Percentiles rank a stretch among this genome's conserved stretches.
Evolutionary conservation across 1,284 basidiomycete genomes (phyloP).

Genomic region (Cystobasidium sp.): DNA sequence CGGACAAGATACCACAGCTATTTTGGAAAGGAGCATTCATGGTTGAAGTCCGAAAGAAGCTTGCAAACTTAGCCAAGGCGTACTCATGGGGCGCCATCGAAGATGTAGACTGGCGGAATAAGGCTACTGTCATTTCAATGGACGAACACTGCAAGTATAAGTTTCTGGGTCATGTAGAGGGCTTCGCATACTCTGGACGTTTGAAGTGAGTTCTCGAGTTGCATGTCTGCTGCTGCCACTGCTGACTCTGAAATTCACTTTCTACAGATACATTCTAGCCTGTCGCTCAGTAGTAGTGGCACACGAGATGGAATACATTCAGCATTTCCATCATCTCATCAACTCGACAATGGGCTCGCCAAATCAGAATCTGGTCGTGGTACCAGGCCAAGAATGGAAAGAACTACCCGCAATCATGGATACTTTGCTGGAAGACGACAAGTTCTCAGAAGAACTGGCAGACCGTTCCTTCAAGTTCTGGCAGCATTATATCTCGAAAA

Average conservation of each 20-base stretch:
- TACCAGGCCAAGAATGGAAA: conserved; percentile 52
- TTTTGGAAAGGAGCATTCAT: conserved; percentile 56
- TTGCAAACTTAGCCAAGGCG: conserved; percentile 51
- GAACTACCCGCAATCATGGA: conserved; percentile 55
- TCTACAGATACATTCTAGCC: conserved; percentile 52
- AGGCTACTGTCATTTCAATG: conserved; percentile 51
- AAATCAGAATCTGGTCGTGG: conserved; percentile 56
- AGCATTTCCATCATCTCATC: conserved; percentile 58
- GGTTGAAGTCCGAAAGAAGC: conserved; percentile 55
- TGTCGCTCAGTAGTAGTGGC: conserved; percentile 57
- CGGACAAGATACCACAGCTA: conserved; percentile 54
- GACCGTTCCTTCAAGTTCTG: conserved; percentile 46
- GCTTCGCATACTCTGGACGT: conserved; percentile 56
- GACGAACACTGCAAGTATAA: conserved; percentile 57
- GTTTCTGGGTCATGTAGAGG: conserved; percentile 57
- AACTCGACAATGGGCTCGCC: conserved; percentile 53
- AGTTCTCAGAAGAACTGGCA: conserved; percentile 31
- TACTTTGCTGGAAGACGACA: conserved; percentile 47
- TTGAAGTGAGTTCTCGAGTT: conserved; percentile 44
- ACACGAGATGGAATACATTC: conserved; percentile 49
- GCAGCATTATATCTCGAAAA: conserved; percentile 55
- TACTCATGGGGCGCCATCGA: conserved; percentile 53
- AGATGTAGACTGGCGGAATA: conserved; percentile 56
- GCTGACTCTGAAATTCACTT: no score
- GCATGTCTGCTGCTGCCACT: no score